Evolutionary conservation across 148 eudicot genomes (phyloP), one percentile per base, ranked within the genome.

Genomic region (Heliamphora exappendiculata): DNA sequence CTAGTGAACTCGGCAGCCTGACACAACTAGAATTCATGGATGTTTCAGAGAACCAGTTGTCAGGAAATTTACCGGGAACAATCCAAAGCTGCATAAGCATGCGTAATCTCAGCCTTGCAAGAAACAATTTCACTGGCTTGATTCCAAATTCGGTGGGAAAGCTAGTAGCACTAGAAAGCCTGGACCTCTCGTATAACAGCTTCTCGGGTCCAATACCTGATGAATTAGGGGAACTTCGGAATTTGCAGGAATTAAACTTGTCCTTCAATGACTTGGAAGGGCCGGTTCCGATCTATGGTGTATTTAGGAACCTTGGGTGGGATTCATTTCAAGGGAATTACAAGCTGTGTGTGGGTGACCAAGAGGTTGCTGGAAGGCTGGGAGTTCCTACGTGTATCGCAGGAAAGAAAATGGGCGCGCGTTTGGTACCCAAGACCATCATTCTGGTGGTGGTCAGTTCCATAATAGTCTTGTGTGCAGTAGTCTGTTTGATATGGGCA

Each of bases 241-340:
- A 28, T 14, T 44, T 75, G 69, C 36, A 60, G 13, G n/a, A 58
- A 13, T 34, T 75, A 13, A 47, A 62, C 37, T 39, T 75, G 36
- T 75, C 77, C 19, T 75, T 62, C 28, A 75, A 75, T 75, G 34
- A 75, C 49, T 49, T 75, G 1, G 77, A 75, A 45, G 77, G 47
- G 17, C 54, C 29, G 62, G 77, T 75, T 60, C 77, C 69, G 4
- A 4, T 33, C 26, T 44, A 62, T 26, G 77, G 69, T 9, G 37
- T 75, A 10, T 75, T 75, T 49, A 14, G 14, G 10, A 62, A 63
- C 54, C 55, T 75, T 2, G 57, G 49, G 5, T 62, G 77, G 69
- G 64, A 44, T 45, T 60, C 77, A 29, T 28, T 63, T 62, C 68
- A 45, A 75, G 77, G 77, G 57, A 75, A 75, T 45, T 11, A 7